Base-by-base conservation (phyloP, 2,329 filamentous ascomycete genomes). In the Fusarium keratoplasticum region DNA sequence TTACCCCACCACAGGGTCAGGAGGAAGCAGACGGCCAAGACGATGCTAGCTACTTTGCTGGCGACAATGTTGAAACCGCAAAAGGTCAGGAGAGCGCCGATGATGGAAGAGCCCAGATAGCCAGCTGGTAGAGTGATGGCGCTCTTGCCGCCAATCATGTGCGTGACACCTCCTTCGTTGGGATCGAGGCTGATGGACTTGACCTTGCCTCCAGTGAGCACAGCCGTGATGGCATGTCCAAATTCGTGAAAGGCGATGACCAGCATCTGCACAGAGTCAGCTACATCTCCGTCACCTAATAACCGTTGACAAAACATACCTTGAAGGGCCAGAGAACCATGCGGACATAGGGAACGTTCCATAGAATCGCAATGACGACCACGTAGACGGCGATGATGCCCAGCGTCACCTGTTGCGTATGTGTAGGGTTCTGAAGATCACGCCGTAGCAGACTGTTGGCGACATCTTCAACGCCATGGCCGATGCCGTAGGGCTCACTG, bases 191-290 rank as follows among this genome's bases (percentile, higher is more conserved):
- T 91, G 78, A 95, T 95, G 42, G 90, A 92, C 79, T 94, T 90
- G 74, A 95, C 93, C 64, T 85, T 87, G 6, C 93, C 93, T 64
- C 93, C 93, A 0, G 93, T 95, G 69, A 91, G 89, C 72, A 92
- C 88, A 42, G 92, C 92, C 1, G 90, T 90, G 76, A 94, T 89
- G 58, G 93, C 93, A 82, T 95, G 93, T 14, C 92, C 90, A 78
- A 95, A 91, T 76, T 95, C 93, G 83, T 95, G 93, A 82, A 95
- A 95, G 40, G 93, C 93, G 73, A 95, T 95, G 61, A 94, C 92
- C 22, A 95, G 88, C 93, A 95, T 95, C 91, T 93, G 67, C 2
- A 47, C 29, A 38, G 29, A 38, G 50, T 74, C 27, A 76, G 62
- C 64, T 70, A 38, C 52, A 9, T 33, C 44, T 38, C 27, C 6